phyloP scores from a whole-genome alignment of 1,139 yeast species.

The Oligophagozyma castellii region DNA sequence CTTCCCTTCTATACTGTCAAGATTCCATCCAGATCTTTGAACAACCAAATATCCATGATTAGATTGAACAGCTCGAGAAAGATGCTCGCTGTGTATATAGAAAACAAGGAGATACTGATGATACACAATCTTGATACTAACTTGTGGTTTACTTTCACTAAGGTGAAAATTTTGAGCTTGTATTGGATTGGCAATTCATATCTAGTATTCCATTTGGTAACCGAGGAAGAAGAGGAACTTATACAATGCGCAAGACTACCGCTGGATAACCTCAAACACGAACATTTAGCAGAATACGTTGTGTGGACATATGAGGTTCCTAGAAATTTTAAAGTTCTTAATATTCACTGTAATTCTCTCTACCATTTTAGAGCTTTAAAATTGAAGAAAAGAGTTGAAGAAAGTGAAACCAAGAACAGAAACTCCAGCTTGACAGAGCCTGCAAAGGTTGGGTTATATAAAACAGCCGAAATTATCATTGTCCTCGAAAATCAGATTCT shows the following conservation, averaged over 20 bases:
- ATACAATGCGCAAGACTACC: slow-evolving; percentile 19
- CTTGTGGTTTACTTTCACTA: slow-evolving; percentile 18
- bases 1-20: slow-evolving; percentile 14
- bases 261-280: slow-evolving; percentile 8
- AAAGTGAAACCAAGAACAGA: slow-evolving; percentile 4
- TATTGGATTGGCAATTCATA: slow-evolving; percentile 23
- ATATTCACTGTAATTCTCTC: slow-evolving; percentile 16
- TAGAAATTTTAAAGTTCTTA: slow-evolving; percentile 5
- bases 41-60: slow-evolving; percentile 16
- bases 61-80: slow-evolving; percentile 15
- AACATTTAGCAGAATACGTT: slow-evolving; percentile 12
- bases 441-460: slow-evolving; percentile 11
- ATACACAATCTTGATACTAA: slow-evolving; percentile 18
- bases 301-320: slow-evolving; percentile 20
- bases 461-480: slow-evolving; percentile 19
- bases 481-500: slow-evolving; percentile 8
- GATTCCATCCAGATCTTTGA: slow-evolving; percentile 21
- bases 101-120: slow-evolving; percentile 20
- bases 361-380: slow-evolving; percentile 14
- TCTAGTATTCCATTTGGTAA: slow-evolving; percentile 16
- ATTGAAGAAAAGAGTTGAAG: slow-evolving; percentile 8
- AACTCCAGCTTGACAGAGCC: background rate
- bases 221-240: slow-evolving; percentile 11
- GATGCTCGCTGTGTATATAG: slow-evolving; percentile 16
- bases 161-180: slow-evolving; percentile 15